Percentiles rank a stretch among this genome's conserved stretches.
These are phyloP conservation scores for Colletotrichum musicola DNA, from an alignment of 2,329 filamentous ascomycete genomes.

Conservation along the genomic window DNA sequence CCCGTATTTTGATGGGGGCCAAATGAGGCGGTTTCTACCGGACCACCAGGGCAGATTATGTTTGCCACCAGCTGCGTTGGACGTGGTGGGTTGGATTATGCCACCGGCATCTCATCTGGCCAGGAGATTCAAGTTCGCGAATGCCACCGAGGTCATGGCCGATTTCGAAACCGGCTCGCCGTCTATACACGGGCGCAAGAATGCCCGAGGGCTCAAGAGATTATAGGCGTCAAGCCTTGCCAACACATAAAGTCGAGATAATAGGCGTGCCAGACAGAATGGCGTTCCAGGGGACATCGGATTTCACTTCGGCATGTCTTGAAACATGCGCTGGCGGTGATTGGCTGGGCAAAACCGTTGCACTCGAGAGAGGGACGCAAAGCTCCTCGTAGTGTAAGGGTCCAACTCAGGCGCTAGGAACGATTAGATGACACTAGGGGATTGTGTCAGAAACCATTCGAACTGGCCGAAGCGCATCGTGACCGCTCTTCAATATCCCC, in stretches of 20 bases:
- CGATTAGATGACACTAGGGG: constrained; percentile 32
- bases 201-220: not conserved
- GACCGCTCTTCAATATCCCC: constrained; percentile 34
- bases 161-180: not conserved
- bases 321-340: constrained; percentile 23
- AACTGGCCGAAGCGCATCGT: constrained; percentile 21
- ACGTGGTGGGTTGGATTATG: constrained; percentile 9
- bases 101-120: not conserved
- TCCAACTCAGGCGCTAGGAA: constrained; percentile 32
- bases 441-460: constrained; percentile 26
- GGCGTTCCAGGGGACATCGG: constrained; percentile 14
- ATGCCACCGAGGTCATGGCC: too few species aligned
- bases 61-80: not conserved
- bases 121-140: too few species aligned
- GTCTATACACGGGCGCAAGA: not conserved
- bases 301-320: constrained; percentile 11
- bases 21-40: constrained; percentile 24
- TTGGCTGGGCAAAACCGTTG: constrained; percentile 32
- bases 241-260: not conserved
- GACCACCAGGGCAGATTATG: constrained; percentile 17
- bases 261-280: not conserved
- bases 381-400: constrained; percentile 16
- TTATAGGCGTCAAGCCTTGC: constrained; percentile 13
- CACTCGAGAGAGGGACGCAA: constrained; percentile 24
- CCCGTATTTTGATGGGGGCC: constrained; percentile 32